Evolutionary conservation across 1,284 basidiomycete genomes (phyloP), one percentile per base, ranked within the genome.

Genomic region (Puccinia novopanici): DNA sequence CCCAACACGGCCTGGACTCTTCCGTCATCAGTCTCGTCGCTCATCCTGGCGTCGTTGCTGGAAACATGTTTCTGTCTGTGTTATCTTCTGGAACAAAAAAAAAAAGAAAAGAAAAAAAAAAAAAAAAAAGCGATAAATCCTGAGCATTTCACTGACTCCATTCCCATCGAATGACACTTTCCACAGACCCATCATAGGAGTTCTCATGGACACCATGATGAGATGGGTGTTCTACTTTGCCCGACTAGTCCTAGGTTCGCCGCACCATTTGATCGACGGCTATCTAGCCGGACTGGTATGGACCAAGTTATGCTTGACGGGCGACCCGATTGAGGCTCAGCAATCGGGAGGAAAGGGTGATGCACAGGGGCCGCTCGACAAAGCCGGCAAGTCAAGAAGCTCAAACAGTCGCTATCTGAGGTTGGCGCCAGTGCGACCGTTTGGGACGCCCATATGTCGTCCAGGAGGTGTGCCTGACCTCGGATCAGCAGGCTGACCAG

Each of bases 41-140:
- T 8, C 85, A 86, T 73, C 85, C 85, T 0, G 85, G 85, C 40
- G 84, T 86, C 15, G 85, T 86, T 10, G 85, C 85, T 10, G 85
- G 83, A 24, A 84, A 83, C 63, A 86, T 86, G 82, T 84, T 86
- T 40, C 27, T 65, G 79, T 80, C 15, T 24, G 72, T 45, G 42
- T 34, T 27, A 13, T 42, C 24, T 17, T 61, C 70, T 40, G 27
- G 27, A 67, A 67, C 5, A 34, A 22, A 34, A 37, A 34, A n/a
- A n/a, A n/a, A n/a, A n/a, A n/a, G n/a, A n/a, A n/a, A n/a, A 67
- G 22, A 67, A 57, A 30, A 57, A n/a, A 5, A 57, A n/a, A 22
- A 6, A n/a, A 6, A 57, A 9, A 9, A 30, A 30, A 9, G 55
- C 3, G 59, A 63, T 63, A n/a, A n/a, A n/a, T n/a, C n/a, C n/a